Percentiles rank a stretch among this genome's conserved stretches.
Evolutionary conservation across 1,139 yeast genomes (phyloP).

Genomic region (Pichia kudriavzevii): DNA sequence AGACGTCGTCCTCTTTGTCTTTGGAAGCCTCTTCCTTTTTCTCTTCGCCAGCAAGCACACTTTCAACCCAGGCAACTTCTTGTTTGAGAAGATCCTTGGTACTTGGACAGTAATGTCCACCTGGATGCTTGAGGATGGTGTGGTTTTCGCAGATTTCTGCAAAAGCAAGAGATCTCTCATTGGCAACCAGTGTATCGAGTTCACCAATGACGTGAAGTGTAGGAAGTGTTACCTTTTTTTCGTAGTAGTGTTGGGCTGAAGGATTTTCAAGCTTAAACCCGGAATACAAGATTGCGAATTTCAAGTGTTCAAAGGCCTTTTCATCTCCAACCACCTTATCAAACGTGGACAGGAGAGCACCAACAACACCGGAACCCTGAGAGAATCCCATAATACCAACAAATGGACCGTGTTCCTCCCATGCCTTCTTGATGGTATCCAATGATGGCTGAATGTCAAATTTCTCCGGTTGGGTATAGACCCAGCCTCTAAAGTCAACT

Average conservation of each 20-base stretch:
- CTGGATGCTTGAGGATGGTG: conserved; percentile 61
- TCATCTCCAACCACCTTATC: conserved; percentile 27
- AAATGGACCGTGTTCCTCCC: conserved; percentile 73
- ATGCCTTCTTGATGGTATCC: conserved; percentile 45
- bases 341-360: conserved; percentile 41
- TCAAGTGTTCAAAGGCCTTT: conserved; percentile 32
- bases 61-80: conserved; percentile 28
- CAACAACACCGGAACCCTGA: conserved; percentile 87
- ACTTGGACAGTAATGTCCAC: conserved; percentile 80
- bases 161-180: conserved; percentile 53
- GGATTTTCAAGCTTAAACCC: conserved; percentile 64
- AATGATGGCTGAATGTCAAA: conserved; percentile 39
- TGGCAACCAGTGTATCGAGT: conserved; percentile 82
- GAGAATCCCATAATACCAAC: conserved; percentile 86
- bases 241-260: conserved; percentile 42
- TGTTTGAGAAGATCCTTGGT: conserved; percentile 44
- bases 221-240: conserved; percentile 42
- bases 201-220: conserved; percentile 79
- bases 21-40: conserved; percentile 15
- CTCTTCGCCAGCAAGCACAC: conserved; percentile 16
- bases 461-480: conserved; percentile 33
- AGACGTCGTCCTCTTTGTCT: conserved; percentile 20
- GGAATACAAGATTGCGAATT: conserved; percentile 68
- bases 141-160: conserved; percentile 46
- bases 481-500: conserved; percentile 50